Evolutionary conservation across 2,329 filamentous ascomycete genomes (phyloP).

Genomic region (Pseudogymnoascus verrucosus): DNA sequence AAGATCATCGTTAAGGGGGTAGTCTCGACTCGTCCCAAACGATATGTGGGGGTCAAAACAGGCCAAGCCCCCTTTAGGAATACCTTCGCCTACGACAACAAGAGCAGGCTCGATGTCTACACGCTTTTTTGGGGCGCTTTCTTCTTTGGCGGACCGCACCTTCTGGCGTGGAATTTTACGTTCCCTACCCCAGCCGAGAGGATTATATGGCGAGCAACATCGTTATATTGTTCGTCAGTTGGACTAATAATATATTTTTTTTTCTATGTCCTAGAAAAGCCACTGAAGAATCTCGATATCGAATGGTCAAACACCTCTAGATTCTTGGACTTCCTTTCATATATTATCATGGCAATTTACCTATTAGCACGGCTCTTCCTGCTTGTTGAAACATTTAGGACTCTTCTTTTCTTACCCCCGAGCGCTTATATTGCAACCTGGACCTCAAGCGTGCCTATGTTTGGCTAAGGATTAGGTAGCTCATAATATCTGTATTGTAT

Average conservation of each 20-base stretch:
- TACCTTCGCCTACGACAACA: background rate
- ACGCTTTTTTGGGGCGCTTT: background rate
- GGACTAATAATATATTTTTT: background rate
- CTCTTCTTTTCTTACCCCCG: background rate
- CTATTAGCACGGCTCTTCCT: background rate
- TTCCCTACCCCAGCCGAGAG: conserved; percentile 10
- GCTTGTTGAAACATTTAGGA: background rate
- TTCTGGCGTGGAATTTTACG: conserved; percentile 11
- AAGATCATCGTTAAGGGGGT: no score
- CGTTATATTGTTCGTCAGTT: background rate
- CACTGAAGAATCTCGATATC: no score
- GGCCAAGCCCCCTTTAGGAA: background rate
- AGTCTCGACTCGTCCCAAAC: no score
- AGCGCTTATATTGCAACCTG: background rate
- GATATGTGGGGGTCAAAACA: no score
- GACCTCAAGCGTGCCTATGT: background rate
- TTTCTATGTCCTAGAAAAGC: no score
- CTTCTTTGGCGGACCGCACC: conserved; percentile 10
- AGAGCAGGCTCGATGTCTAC: background rate
- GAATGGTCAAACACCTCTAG: no score
- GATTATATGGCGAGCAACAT: background rate
- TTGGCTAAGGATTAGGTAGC: background rate
- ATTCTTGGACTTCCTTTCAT: no score
- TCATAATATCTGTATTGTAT: no score
- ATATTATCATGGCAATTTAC: background rate